These are phyloP conservation scores for Scheffersomyces parashehatae DNA, from an alignment of 1,139 yeast genomes.

Conservation along the genomic window DNA sequence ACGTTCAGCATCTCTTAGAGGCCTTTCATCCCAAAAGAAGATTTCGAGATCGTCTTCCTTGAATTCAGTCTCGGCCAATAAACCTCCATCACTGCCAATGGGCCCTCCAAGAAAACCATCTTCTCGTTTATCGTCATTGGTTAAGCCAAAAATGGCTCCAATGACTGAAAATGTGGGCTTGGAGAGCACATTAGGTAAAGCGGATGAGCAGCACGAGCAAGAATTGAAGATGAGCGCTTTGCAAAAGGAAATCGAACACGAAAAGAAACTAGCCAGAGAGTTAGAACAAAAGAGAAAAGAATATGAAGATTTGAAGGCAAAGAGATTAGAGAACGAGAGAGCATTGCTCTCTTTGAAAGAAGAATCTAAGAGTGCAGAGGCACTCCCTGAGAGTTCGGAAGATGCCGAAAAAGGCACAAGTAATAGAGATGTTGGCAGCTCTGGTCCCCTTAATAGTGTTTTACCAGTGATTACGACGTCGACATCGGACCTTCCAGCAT, in stretches of 20 bases:
- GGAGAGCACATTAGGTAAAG: constrained; percentile 12
- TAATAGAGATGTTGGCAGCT: constrained; percentile 1
- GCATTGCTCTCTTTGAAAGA: constrained; percentile 7
- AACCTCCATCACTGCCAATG: neutral
- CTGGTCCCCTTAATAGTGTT: neutral
- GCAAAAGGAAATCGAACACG: constrained; percentile 25
- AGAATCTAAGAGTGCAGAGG: neutral
- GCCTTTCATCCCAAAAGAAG: constrained; percentile 1
- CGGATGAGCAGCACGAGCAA: constrained; percentile 12
- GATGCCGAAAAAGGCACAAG: neutral
- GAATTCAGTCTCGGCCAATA: constrained; percentile 4
- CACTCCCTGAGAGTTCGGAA: constrained; percentile 1
- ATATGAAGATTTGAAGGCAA: constrained; percentile 20
- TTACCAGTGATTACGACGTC: neutral
- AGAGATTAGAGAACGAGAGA: constrained; percentile 20
- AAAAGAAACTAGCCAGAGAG: constrained; percentile 28
- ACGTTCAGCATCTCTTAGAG: constrained; percentile 23
- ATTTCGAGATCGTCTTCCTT: constrained; percentile 6
- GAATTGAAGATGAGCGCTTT: constrained; percentile 22
- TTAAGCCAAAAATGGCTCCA: constrained; percentile 7
- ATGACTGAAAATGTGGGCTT: constrained; percentile 12
- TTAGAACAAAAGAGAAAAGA: constrained; percentile 20
- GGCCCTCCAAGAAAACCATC: constrained; percentile 4
- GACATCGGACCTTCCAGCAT: neutral
- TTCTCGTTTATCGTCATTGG: constrained; percentile 8